Evolutionary conservation across 768 basidiomycete species (phyloP).

Genomic region (Russula vinacea): DNA sequence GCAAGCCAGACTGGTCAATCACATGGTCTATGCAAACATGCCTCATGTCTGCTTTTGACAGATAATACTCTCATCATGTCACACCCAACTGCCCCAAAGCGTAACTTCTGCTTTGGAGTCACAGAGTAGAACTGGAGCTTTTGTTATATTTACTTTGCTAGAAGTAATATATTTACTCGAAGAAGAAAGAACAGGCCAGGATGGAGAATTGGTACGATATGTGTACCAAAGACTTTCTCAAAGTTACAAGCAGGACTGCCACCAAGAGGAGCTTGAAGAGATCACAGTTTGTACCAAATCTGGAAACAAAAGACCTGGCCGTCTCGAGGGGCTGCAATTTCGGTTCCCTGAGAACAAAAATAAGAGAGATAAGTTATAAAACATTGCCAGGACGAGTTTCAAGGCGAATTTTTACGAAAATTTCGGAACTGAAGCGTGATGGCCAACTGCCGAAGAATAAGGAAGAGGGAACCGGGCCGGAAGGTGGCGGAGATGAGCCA

Average conservation of each 20-base stretch:
- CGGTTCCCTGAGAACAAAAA: neutral
- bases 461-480: constrained; percentile 7
- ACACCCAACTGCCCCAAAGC: neutral
- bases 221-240: neutral
- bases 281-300: no score
- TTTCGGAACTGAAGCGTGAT: neutral
- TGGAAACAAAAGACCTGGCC: no score
- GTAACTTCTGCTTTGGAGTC: neutral
- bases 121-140: neutral
- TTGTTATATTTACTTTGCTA: no score
- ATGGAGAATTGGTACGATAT: no score
- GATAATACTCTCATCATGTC: neutral
- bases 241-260: no score
- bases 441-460: no score
- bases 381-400: neutral
- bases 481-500: neutral
- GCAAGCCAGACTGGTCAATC: neutral
- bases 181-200: no score
- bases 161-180: no score
- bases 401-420: neutral
- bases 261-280: no score
- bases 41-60: neutral
- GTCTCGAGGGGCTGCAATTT: neutral
- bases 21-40: neutral
- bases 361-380: no score